Conservation (phyloP, 2,329 filamentous ascomycete species). For the Fusarium pseudocircinatum region DNA sequence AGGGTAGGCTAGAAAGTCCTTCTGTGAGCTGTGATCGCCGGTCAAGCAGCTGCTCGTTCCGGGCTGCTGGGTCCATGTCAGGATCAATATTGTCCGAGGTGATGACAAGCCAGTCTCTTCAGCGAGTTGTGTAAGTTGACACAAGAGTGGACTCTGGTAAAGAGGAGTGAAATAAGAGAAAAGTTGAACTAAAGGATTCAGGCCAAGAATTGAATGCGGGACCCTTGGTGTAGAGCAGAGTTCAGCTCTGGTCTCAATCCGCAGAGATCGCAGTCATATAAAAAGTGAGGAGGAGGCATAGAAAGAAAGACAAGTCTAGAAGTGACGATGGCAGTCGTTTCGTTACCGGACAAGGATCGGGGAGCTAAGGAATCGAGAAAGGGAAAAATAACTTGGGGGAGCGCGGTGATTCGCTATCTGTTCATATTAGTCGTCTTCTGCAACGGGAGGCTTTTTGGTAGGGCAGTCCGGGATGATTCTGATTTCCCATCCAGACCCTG, state of each 20-base stretch:
- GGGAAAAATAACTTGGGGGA: not conserved
- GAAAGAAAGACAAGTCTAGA: conserved; percentile 2
- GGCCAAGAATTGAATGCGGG: conserved; percentile 11
- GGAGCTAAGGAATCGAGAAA: not conserved
- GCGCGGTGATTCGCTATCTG: not conserved
- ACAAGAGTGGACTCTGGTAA: not conserved
- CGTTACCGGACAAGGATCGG: conserved; percentile 14
- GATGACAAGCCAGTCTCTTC: not conserved
- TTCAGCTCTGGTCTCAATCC: conserved; percentile 9
- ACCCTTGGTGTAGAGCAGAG: conserved; percentile 12
- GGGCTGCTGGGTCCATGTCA: conserved; percentile 49
- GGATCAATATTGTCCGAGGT: not conserved
- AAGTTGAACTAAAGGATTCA: conserved; percentile 16
- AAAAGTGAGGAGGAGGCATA: not conserved
- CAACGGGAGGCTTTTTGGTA: conserved; percentile 4
- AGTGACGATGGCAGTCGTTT: conserved; percentile 15
- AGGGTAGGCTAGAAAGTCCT: conserved; percentile 61
- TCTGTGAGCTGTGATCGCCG: conserved; percentile 68
- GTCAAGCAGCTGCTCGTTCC: conserved; percentile 58
- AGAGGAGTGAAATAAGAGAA: conserved; percentile 15
- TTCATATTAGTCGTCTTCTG: conserved; percentile 11
- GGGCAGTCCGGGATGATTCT: conserved; percentile 15
- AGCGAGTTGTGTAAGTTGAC: conserved; percentile 11
- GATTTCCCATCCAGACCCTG: conserved; percentile 16
- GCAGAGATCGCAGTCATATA: conserved; percentile 4